Evolutionary conservation across 257 asterid genomes (phyloP).

Genomic region (Lantana camara): DNA sequence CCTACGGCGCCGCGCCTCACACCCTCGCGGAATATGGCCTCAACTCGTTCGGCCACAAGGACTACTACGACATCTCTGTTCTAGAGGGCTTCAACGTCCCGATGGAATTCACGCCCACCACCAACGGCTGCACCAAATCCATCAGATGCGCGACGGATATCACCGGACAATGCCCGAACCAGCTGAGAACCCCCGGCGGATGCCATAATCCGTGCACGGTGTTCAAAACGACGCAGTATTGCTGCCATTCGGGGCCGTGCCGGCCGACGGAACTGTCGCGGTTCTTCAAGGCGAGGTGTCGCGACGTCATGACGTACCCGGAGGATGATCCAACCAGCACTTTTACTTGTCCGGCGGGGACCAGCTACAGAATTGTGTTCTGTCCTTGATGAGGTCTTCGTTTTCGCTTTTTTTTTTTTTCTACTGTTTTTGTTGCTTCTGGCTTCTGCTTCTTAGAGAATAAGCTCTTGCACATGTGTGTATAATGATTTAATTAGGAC

Average conservation of each 20-base stretch:
- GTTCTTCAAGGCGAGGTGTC: conserved; percentile 71
- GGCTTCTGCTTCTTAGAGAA: too few relatives aligned
- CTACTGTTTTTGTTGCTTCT: neutral
- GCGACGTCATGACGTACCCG: conserved; percentile 56
- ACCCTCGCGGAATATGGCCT: conserved; percentile 64
- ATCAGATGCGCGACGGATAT: conserved; percentile 59
- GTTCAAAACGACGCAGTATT: conserved; percentile 53
- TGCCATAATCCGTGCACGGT: conserved; percentile 86
- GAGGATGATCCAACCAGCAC: conserved; percentile 68
- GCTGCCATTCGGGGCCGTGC: conserved; percentile 69
- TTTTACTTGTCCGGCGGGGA: conserved; percentile 48
- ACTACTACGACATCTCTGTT: conserved; percentile 58
- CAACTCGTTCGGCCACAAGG: conserved; percentile 43
- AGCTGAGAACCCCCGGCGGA: conserved; percentile 60
- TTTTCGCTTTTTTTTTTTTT: neutral
- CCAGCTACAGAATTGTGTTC: conserved; percentile 50
- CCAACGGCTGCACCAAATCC: conserved; percentile 49
- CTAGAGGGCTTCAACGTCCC: conserved; percentile 68
- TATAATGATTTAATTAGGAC: too few relatives aligned
- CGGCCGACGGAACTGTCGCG: conserved; percentile 54
- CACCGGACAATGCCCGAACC: conserved; percentile 54
- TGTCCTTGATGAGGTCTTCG: conserved; percentile 47
- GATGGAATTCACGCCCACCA: conserved; percentile 41
- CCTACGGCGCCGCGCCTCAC: conserved; percentile 49
- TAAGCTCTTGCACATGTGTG: too few relatives aligned